These are phyloP conservation scores for Austroboletus niveus DNA, from an alignment of 1,284 basidiomycete genomes.

Conservation along the genomic window DNA sequence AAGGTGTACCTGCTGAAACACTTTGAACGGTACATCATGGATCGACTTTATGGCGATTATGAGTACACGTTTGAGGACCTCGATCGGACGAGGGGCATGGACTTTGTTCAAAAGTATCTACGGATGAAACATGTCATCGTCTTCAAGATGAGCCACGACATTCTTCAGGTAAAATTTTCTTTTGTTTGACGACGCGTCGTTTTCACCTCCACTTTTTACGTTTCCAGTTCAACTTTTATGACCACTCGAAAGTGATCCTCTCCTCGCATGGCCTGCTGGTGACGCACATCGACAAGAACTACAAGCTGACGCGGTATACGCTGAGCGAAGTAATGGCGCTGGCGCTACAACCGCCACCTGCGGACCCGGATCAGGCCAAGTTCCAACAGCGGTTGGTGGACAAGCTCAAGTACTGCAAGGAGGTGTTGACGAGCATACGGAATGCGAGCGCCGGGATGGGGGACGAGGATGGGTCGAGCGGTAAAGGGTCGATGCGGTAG, in stretches of 20 bases:
- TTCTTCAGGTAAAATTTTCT: conserved; percentile 71
- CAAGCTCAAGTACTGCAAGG: conserved; percentile 81
- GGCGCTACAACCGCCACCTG: conserved; percentile 41
- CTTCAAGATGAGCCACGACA: conserved; percentile 93
- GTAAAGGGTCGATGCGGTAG: not conserved
- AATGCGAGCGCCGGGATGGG: conserved; percentile 33
- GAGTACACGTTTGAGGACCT: conserved; percentile 78
- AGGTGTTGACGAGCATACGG: conserved; percentile 67
- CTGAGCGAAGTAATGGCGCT: conserved; percentile 72
- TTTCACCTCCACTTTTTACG: not conserved
- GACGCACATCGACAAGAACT: conserved; percentile 89
- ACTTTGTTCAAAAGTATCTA: conserved; percentile 94
- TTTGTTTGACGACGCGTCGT: not conserved
- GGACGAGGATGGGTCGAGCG: conserved; percentile 8
- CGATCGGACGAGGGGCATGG: conserved; percentile 76
- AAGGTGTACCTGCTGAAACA: conserved; percentile 91
- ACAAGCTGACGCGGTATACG: conserved; percentile 73
- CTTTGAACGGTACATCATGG: conserved; percentile 92
- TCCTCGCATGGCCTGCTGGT: conserved; percentile 77
- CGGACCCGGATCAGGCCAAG: conserved; percentile 55
- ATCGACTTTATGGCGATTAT: conserved; percentile 78
- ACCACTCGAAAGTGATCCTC: conserved; percentile 93
- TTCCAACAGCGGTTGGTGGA: conserved; percentile 64
- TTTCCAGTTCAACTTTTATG: conserved; percentile 93
- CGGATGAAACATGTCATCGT: conserved; percentile 96